phyloP scores from a whole-genome alignment of 2,329 filamentous ascomycete genomes.

The Aureobasidium uvarum region DNA sequence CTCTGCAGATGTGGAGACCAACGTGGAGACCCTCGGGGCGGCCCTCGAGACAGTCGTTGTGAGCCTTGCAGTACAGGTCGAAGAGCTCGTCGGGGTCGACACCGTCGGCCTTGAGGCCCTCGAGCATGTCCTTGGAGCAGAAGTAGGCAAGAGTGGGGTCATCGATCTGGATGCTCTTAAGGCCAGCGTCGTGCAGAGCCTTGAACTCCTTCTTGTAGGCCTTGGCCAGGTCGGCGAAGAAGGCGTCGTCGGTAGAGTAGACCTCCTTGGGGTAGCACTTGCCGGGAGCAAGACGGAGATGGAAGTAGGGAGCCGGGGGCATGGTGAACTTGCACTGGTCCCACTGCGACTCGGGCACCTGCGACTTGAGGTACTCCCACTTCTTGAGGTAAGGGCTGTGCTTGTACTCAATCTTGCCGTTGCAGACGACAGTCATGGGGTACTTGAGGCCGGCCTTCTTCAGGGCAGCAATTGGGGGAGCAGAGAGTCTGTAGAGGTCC shows the following conservation, averaged over 20 bases:
- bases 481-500: constrained; percentile 39
- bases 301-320: constrained; percentile 42
- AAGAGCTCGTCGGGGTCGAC: constrained; percentile 41
- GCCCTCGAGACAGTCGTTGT: constrained; percentile 40
- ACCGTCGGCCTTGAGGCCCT: constrained; percentile 38
- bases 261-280: constrained; percentile 39
- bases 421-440: constrained; percentile 41
- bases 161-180: constrained; percentile 42
- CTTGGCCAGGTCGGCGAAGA: constrained; percentile 40
- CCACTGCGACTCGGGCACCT: constrained; percentile 39
- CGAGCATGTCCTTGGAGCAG: constrained; percentile 41
- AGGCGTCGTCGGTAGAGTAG: constrained; percentile 38
- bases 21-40: constrained; percentile 40
- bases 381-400: constrained; percentile 40
- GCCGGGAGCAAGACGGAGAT: constrained; percentile 39
- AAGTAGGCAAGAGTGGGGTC: constrained; percentile 44
- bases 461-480: constrained; percentile 40
- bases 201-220: constrained; percentile 41
- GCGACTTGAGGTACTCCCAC: constrained; percentile 39
- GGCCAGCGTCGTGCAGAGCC: constrained; percentile 39
- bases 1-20: constrained; percentile 43
- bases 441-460: constrained; percentile 43
- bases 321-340: constrained; percentile 42
- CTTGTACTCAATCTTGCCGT: constrained; percentile 40
- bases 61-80: constrained; percentile 40